phyloP scores from a whole-genome alignment of 345 rosid species.

The Linum usitatissimum region DNA sequence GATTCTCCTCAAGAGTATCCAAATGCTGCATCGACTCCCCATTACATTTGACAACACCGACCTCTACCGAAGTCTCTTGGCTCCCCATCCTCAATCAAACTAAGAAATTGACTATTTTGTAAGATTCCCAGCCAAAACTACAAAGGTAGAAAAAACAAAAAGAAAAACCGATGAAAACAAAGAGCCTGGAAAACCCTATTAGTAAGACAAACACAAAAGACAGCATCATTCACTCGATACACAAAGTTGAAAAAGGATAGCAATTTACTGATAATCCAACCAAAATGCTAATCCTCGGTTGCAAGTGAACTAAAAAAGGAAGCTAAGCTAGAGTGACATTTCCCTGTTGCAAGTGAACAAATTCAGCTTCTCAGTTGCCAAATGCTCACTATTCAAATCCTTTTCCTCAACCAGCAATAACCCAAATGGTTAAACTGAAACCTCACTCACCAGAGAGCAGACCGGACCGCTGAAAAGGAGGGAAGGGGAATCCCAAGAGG shows the following conservation, averaged over 20 bases:
- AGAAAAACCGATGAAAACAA: neutral
- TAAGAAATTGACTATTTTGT: neutral
- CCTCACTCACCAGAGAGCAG: neutral
- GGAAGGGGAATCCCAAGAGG: neutral
- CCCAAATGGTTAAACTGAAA: neutral
- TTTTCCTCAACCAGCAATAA: neutral
- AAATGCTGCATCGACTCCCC: constrained; percentile 7
- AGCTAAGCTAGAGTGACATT: neutral
- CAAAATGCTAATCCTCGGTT: neutral
- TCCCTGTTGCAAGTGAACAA: no score
- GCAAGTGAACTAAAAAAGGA: neutral
- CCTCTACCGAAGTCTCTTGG: constrained; percentile 21
- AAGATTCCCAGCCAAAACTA: neutral
- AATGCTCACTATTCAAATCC: neutral
- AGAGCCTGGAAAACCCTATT: neutral
- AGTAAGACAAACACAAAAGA: neutral
- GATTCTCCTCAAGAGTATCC: constrained; percentile 28
- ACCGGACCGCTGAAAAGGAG: neutral
- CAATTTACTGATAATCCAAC: neutral
- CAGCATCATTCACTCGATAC: neutral
- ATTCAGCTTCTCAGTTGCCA: neutral
- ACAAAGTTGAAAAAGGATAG: no score
- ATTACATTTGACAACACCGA: constrained; percentile 7
- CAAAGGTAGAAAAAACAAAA: neutral
- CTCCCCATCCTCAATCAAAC: constrained; percentile 24